Conservation (phyloP, 2,329 filamentous ascomycete species). For the Tolypocladium ovalisporum region DNA sequence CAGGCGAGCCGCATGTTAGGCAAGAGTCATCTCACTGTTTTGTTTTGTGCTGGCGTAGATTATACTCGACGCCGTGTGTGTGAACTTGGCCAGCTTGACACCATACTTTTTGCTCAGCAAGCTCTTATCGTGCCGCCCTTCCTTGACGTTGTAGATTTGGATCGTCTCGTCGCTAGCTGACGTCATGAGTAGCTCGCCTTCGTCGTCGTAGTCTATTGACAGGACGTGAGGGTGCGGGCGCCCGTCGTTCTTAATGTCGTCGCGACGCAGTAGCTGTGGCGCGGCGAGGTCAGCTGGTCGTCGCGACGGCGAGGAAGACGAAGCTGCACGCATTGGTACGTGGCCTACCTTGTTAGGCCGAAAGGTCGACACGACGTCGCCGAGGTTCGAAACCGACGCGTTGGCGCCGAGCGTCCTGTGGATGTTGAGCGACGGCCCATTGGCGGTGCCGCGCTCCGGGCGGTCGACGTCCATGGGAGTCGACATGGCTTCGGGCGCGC, state of each 20-base stretch:
- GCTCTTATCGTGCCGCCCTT: conserved; percentile 80
- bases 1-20: neutral
- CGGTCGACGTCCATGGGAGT: conserved; percentile 48
- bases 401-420: conserved; percentile 32
- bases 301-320: neutral
- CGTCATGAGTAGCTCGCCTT: conserved; percentile 83
- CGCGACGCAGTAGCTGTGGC: conserved; percentile 44
- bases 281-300: neutral
- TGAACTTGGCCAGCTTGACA: conserved; percentile 87
- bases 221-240: conserved; percentile 55
- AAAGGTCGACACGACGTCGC: conserved; percentile 68
- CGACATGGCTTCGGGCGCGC: neutral
- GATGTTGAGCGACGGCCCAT: conserved; percentile 37
- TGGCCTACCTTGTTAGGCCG: conserved; percentile 63
- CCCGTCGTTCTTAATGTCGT: conserved; percentile 38
- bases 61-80: conserved; percentile 81
- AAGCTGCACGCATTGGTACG: neutral
- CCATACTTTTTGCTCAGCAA: conserved; percentile 95
- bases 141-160: conserved; percentile 87
- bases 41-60: conserved; percentile 94
- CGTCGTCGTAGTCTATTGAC: conserved; percentile 93
- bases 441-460: conserved; percentile 24
- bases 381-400: conserved; percentile 52
- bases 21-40: conserved; percentile 49
- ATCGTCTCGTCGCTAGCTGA: conserved; percentile 91